Evolutionary conservation across 2,329 filamentous ascomycete genomes (phyloP), one percentile per base, ranked within the genome.

Genomic region (Verruconis gallopava): DNA sequence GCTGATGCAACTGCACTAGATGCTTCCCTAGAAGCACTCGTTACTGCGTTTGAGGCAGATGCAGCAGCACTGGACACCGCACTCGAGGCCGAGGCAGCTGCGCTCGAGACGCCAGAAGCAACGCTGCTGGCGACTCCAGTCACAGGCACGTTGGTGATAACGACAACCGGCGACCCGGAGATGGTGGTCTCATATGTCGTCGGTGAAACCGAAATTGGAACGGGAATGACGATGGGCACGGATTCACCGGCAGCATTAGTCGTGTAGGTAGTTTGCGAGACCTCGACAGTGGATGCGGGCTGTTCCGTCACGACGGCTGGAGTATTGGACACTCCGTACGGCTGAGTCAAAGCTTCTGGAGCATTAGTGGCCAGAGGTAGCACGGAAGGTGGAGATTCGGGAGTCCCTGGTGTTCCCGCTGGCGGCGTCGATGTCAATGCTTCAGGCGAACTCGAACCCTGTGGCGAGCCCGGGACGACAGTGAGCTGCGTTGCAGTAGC

Each of bases 1-100:
- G 33, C 33, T 36, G 11, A 9, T 36, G 33, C 11, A 11, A 17
- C 18, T 17, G 33, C 13, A 17, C 12, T 36, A 19, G 33, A 39
- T 21, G 37, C 21, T 5, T 5, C 6, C 13, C 17, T 4, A 14
- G 36, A 5, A 19, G 36, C 12, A 17, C 19, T 19, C 11, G 18
- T 21, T 17, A 19, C 12, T 40, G 76, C 82, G 67, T 86, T 89
- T 45, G 78, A 79, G 2, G 81, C 79, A 38, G 77, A 77, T 38
- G 69, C 69, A 34, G 66, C 67, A 2, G 73, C 69, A 48, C 68
- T 71, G 38, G 66, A 68, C 40, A 71, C 72, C 34, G 69, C 74
- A 3, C 20, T 22, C 4, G 30, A 19, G 15, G 39, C 30, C 5
- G 25, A 17, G 19, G 28, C 39, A 15, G 18, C 35, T 6, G 39